Base-by-base conservation (phyloP, 371 early-diverging fungal species). In the Circinella umbellata region DNA sequence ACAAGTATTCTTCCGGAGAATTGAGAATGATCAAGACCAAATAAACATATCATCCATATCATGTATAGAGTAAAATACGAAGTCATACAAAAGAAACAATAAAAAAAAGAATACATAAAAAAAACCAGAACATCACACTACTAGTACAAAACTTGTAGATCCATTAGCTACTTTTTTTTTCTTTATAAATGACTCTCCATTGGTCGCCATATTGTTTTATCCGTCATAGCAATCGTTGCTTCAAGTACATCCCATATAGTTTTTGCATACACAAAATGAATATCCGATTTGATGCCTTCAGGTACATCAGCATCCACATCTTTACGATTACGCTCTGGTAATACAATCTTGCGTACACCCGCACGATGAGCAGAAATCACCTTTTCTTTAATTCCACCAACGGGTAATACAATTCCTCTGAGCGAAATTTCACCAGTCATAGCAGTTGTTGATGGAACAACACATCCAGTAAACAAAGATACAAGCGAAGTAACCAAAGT, bases 351-450 rank as follows among this genome's bases (percentile, higher is more conserved):
- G 51, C 78, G 80, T 14, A 95, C 85, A 20, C 93, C 93, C 15
- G 91, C 91, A 4, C 94, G 88, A 73, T 94, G 94, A 1, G 95
- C 95, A 3, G 94, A 93, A 15, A 94, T 86, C 20, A 94, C 88
- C 75, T 95, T 95, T 74, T 95, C 95, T 76, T 93, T 92, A 75
- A 95, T 89, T 4, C 95, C 95, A 0, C 95, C 94, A 3, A 96
- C 93, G 18, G 95, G 94, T 46, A 94, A 79, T 3, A 96, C 94
- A 54, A 88, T 84, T 0, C 96, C 96, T 6, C 93, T 88, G 14
- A 95, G 80, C 0, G 95, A 93, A 20, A 96, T 88, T 77, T 96
- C 96, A 35, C 96, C 96, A 6, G 95, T 94, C 92, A 94, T 92
- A 8, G 92, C 93, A 0, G 88, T 86, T 5, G 84, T 84, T 4